Percentiles rank a stretch among this genome's conserved stretches.
Evolutionary conservation across 2,329 filamentous ascomycete species (phyloP).

Genomic region (Alternaria sp.): DNA sequence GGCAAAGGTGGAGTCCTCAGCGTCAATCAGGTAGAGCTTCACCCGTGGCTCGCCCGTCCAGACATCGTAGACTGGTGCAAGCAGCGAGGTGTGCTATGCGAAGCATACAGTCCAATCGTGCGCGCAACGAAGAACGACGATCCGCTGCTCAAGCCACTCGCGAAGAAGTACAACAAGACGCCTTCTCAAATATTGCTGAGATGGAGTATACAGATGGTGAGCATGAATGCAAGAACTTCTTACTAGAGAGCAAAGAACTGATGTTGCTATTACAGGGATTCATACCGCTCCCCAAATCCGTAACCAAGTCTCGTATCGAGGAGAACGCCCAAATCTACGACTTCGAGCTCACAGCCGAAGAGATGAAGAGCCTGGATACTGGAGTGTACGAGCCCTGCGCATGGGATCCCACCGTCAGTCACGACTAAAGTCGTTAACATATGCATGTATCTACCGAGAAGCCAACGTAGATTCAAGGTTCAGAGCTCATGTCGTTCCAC

Average conservation of each 20-base stretch:
- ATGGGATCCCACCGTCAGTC: slow-evolving; percentile 63
- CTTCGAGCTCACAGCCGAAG: slow-evolving; percentile 64
- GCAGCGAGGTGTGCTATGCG: slow-evolving; percentile 56
- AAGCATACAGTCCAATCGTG: slow-evolving; percentile 58
- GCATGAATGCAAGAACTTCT: neutral
- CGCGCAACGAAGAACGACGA: slow-evolving; percentile 59
- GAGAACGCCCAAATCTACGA: slow-evolving; percentile 67
- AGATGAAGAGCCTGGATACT: slow-evolving; percentile 64
- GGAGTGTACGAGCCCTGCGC: slow-evolving; percentile 63
- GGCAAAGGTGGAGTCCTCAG: slow-evolving; percentile 75
- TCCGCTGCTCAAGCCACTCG: slow-evolving; percentile 57
- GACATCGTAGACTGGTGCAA: slow-evolving; percentile 82
- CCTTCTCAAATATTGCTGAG: slow-evolving; percentile 65
- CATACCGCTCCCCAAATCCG: slow-evolving; percentile 68
- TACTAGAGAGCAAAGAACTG: neutral
- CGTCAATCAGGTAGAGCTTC: slow-evolving; percentile 83
- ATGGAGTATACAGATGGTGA: slow-evolving; percentile 59
- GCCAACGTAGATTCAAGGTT: neutral
- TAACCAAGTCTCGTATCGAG: slow-evolving; percentile 64
- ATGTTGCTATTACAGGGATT: slow-evolving; percentile 55
- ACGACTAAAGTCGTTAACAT: slow-evolving; percentile 36
- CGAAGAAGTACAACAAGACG: slow-evolving; percentile 64
- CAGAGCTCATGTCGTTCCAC: neutral
- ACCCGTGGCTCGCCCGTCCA: slow-evolving; percentile 82
- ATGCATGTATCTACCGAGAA: neutral